phyloP scores from a whole-genome alignment of 2,329 filamentous ascomycete genomes.

The Tolypocladium endophyticum region DNA sequence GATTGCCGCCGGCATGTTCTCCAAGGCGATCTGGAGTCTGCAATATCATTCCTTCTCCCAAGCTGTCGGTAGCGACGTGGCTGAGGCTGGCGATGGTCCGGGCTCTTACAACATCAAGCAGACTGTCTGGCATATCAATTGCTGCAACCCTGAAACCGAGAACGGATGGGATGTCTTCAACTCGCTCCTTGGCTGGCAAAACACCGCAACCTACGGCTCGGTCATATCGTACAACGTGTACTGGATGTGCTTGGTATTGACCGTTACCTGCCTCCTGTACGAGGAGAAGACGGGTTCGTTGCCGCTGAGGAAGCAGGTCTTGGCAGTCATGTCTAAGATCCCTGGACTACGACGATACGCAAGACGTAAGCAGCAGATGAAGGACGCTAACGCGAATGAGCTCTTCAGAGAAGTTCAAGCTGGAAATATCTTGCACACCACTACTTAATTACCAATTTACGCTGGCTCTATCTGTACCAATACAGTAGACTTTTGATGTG shows the following conservation, averaged over 20 bases:
- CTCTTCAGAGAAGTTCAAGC: background rate
- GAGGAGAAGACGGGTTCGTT: background rate
- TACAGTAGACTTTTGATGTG: background rate
- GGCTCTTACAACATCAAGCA: slow-evolving; percentile 69
- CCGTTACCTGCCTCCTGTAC: background rate
- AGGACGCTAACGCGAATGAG: background rate
- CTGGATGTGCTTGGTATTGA: background rate
- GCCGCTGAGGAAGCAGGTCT: background rate
- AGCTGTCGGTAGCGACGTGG: background rate
- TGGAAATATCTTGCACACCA: background rate
- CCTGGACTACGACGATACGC: background rate
- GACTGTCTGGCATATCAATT: slow-evolving; percentile 74
- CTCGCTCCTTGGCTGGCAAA: slow-evolving; percentile 48
- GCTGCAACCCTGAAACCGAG: slow-evolving; percentile 54
- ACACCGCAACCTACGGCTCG: background rate
- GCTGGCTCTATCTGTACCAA: background rate
- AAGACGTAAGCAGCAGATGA: background rate
- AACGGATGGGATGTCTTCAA: slow-evolving; percentile 68
- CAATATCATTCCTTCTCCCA: background rate
- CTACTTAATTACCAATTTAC: background rate
- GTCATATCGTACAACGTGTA: background rate
- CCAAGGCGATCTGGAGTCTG: slow-evolving; percentile 56
- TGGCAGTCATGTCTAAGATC: background rate
- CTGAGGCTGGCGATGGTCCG: slow-evolving; percentile 37
- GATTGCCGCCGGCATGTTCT: slow-evolving; percentile 71